Base-by-base conservation (phyloP, 305 asterid species). In the Fraxinus velutina region DNA sequence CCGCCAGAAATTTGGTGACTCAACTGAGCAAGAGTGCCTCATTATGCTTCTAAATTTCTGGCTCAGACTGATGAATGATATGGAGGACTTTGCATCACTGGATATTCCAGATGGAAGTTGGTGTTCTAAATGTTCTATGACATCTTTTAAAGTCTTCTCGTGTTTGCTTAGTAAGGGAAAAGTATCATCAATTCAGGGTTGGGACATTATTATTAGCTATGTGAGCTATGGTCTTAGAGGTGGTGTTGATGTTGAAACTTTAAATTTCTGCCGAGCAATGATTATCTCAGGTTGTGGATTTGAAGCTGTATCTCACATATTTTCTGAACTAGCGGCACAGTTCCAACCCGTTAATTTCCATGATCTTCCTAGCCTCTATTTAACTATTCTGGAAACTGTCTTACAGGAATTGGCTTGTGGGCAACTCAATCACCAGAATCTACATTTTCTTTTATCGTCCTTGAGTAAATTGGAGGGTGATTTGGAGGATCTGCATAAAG, bases 391-490 rank as follows among this genome's bases (percentile, higher is more conserved):
- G 78, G 96, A 88, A 78, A 57, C 86, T 81, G 82, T 90, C 72
- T 88, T 94, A 80, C 91, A 88, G 80, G 98, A 92, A 81, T 83
- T 91, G 85, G 88, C 88, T n/a, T 22, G 86, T 62, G 94, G 92
- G 79, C 86, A 91, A 70, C 81, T 80, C 10, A 88, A 88, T 79
- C 84, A 85, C 73, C 90, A 83, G 68, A 81, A 86, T 74, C 86
- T 94, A 75, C 92, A 84, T 81, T 79, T 74, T 78, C 78, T 92
- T 72, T 83, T 96, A 77, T 90, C 92, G n/a, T 94, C 98, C 80
- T 88, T 96, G 92, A 89, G 97, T 85, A 91, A 90, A 85, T 81
- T 88, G 76, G 97, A 92, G 76, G 98, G 94, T 76, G 86, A 93
- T 82, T 75, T 89, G 86, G 92, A 90, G 78, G 89, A 85, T 76